A percentile compares a stretch with the other conserved stretches of the same genome.
Evolutionary conservation across 164 flowering plant species (phyloP).

Genomic region (Vitis cinerea): DNA sequence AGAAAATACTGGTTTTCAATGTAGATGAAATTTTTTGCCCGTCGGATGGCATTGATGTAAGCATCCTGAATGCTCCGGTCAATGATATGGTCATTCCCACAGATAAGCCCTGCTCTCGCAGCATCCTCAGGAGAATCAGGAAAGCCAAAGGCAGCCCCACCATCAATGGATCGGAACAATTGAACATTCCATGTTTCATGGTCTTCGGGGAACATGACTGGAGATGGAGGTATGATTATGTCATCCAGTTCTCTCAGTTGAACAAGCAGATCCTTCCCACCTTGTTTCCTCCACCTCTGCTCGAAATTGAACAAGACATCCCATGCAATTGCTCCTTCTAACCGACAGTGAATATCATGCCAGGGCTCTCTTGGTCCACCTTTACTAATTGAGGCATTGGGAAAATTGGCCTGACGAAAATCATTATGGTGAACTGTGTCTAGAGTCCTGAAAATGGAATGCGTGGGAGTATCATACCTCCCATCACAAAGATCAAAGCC

Average conservation of each 20-base stretch:
- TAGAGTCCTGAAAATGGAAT: slow-evolving; percentile 64
- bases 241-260: slow-evolving; percentile 36
- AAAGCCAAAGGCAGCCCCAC: slow-evolving; percentile 76
- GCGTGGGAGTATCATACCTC: slow-evolving; percentile 68
- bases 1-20: slow-evolving; percentile 79
- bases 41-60: slow-evolving; percentile 73
- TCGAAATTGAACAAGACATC: slow-evolving; percentile 77
- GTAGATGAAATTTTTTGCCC: slow-evolving; percentile 72
- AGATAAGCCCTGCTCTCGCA: slow-evolving; percentile 57
- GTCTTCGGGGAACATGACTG: slow-evolving; percentile 49
- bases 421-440: slow-evolving; percentile 59
- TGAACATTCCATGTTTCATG: slow-evolving; percentile 76
- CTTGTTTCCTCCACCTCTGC: slow-evolving; percentile 84
- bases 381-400: slow-evolving; percentile 50
- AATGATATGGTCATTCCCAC: slow-evolving; percentile 63
- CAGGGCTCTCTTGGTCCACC: slow-evolving; percentile 91
- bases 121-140: slow-evolving; percentile 66
- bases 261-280: slow-evolving; percentile 48
- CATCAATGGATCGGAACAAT: slow-evolving; percentile 75
- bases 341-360: slow-evolving; percentile 70
- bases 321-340: slow-evolving; percentile 84
- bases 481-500: slow-evolving; percentile 84
- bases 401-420: slow-evolving; percentile 69
- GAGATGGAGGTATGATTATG: slow-evolving; percentile 58
- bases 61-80: slow-evolving; percentile 82